These are phyloP conservation scores for Colletotrichum eleusines DNA, from an alignment of 2,329 filamentous ascomycete species.

Conservation along the genomic window DNA sequence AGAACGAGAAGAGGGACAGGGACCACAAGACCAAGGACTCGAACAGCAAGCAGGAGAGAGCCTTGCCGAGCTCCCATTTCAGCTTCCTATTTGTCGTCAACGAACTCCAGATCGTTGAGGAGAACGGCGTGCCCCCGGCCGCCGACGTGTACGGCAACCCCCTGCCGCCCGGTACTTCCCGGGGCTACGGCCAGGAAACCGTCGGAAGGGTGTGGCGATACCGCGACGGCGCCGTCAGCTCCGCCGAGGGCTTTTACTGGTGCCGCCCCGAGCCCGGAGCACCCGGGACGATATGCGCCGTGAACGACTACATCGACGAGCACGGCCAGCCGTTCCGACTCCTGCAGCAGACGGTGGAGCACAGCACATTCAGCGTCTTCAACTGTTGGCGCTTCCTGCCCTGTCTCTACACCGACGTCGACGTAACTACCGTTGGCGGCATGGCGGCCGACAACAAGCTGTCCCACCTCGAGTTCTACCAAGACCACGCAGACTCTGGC, in stretches of 20 bases:
- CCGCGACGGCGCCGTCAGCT: conserved; percentile 46
- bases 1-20: conserved; percentile 13
- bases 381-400: conserved; percentile 42
- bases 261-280: conserved; percentile 27
- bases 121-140: conserved; percentile 14
- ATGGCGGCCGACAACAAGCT: conserved; percentile 41
- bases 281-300: conserved; percentile 16
- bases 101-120: conserved; percentile 46
- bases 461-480: conserved; percentile 49
- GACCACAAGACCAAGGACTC: neutral
- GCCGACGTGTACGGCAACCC: conserved; percentile 47
- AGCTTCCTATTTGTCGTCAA: conserved; percentile 57
- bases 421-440: conserved; percentile 37
- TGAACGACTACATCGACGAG: neutral
- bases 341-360: neutral
- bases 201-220: conserved; percentile 54
- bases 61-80: conserved; percentile 1
- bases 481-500: conserved; percentile 25
- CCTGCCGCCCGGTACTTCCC: conserved; percentile 47
- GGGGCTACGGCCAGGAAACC: conserved; percentile 47
- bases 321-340: neutral
- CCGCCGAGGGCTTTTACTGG: conserved; percentile 44
- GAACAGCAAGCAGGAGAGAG: conserved; percentile 6
- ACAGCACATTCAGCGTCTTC: conserved; percentile 36
- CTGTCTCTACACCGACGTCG: conserved; percentile 10